Evolutionary conservation across 805 yeast genomes (phyloP), one percentile per base, ranked within the genome.

Genomic region (Wickerhamiella sorbophila): DNA sequence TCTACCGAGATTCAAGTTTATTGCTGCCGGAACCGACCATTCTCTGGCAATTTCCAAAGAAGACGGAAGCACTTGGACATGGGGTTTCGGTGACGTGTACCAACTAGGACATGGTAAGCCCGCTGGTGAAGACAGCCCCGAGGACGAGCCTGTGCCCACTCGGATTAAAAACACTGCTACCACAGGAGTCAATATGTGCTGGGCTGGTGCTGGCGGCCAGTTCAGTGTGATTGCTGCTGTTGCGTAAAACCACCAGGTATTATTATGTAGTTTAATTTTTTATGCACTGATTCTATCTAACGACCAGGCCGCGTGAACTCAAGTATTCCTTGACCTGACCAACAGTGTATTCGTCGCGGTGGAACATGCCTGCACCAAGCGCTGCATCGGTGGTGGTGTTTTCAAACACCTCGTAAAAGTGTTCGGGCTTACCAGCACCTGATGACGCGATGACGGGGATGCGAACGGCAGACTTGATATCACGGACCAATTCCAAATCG

Each of bases 1-100:
- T n/a, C 66, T 75, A 34, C 84, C 86, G 37, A 67, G 67, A 46
- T 62, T 75, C 54, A 72, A 70, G 51, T 56, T 60, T 21, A 67
- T 88, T 35, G 79, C 93, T 5, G 75, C 79, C 31, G 98, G 98
- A 1, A 79, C 94, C 1, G 97, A 91, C 54, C 98, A 91, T 58
- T 80, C 93, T 2, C 63, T 91, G 42, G 96, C 95, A 1, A 70
- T 87, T 4, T 75, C 93, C 3, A 52, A 43, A 31, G 72, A 68
- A 18, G 85, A 83, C 52, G 98, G 99, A 12, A 65, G 82, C 40
- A 82, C 77, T 1, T 91, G 76, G 64, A 74, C 96, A 1, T 91
- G 99, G 99, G 99, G 99, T 1, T 91, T 87, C 58, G 96, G 93
- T 36, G 97, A 88, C 51, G 87, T 95, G 1, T 91, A 85, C 61